phyloP scores from a whole-genome alignment of 805 yeast genomes.

The Suhomyces tanzawaensis region DNA sequence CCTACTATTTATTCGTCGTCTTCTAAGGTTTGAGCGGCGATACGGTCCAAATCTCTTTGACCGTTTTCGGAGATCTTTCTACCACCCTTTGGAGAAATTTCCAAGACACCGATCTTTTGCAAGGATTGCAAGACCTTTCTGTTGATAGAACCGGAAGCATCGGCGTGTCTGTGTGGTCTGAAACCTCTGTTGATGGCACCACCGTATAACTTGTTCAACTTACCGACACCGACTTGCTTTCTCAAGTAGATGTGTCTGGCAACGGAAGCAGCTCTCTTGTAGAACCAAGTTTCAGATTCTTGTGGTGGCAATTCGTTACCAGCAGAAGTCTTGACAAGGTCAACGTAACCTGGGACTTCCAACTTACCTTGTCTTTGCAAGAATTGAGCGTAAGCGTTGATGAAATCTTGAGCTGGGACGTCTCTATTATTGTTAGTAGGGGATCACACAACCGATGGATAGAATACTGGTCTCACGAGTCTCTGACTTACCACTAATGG shows the following conservation, averaged over 20 bases:
- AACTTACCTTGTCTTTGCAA: slow-evolving; percentile 99
- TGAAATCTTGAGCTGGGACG: slow-evolving; percentile 99
- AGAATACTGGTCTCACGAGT: no score
- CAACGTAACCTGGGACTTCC: slow-evolving; percentile 99
- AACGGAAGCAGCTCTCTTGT: slow-evolving; percentile 99
- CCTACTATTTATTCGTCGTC: slow-evolving; percentile 56
- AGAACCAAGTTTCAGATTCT: slow-evolving; percentile 99
- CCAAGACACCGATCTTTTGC: slow-evolving; percentile 97
- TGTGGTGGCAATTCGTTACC: slow-evolving; percentile 99
- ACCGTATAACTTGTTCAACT: slow-evolving; percentile 98
- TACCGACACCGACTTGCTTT: slow-evolving; percentile 99
- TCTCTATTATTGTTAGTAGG: slow-evolving; percentile 65
- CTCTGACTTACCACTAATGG: no score
- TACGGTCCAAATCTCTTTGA: slow-evolving; percentile 99
- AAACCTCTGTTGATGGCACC: slow-evolving; percentile 98
- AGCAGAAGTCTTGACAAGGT: slow-evolving; percentile 97
- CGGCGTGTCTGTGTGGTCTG: slow-evolving; percentile 97
- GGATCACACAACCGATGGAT: no score
- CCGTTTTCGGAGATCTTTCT: slow-evolving; percentile 99
- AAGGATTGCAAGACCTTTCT: slow-evolving; percentile 97
- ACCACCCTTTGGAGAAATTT: slow-evolving; percentile 96
- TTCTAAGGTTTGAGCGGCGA: slow-evolving; percentile 98
- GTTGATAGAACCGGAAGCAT: slow-evolving; percentile 99
- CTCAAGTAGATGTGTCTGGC: slow-evolving; percentile 99
- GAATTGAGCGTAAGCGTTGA: slow-evolving; percentile 99